phyloP scores from a whole-genome alignment of 805 yeast species.

The Wickerhamiella cacticola region DNA sequence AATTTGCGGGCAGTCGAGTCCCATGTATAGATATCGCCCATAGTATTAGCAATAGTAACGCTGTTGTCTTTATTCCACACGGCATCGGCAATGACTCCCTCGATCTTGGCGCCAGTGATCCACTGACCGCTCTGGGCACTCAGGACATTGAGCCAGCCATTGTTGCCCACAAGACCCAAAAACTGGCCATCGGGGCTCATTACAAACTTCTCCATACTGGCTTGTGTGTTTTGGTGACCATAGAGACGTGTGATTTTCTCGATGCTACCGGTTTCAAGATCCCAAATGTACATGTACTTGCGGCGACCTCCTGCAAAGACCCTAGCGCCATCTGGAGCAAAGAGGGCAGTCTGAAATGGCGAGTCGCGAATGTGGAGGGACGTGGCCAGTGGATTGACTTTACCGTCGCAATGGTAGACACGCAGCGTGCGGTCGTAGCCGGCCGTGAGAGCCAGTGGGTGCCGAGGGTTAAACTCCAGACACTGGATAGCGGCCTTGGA shows the following conservation, averaged over 20 bases:
- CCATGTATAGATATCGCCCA: constrained; percentile 89
- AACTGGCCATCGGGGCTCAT: constrained; percentile 59
- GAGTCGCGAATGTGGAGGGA: constrained; percentile 66
- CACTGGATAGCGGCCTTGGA: constrained; percentile 78
- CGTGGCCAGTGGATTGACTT: constrained; percentile 65
- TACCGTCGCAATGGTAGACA: constrained; percentile 84
- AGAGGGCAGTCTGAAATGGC: constrained; percentile 68
- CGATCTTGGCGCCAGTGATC: constrained; percentile 75
- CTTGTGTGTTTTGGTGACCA: constrained; percentile 80
- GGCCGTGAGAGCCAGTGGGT: constrained; percentile 75
- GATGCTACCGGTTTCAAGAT: constrained; percentile 55
- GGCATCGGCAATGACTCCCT: constrained; percentile 75
- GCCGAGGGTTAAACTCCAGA: constrained; percentile 69
- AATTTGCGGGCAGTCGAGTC: constrained; percentile 40
- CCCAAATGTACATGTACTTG: constrained; percentile 87
- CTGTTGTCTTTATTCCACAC: constrained; percentile 44
- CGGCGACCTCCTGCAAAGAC: constrained; percentile 86
- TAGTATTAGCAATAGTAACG: constrained; percentile 51
- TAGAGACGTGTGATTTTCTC: constrained; percentile 82
- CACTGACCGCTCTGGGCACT: constrained; percentile 75
- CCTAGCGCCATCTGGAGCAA: constrained; percentile 41
- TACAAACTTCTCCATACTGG: constrained; percentile 70
- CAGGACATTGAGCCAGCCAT: constrained; percentile 83
- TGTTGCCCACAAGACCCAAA: constrained; percentile 66
- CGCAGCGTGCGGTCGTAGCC: constrained; percentile 87